Evolutionary conservation across 23 red algal species (phyloP).

Genomic region (Gracilaria domingensis): DNA sequence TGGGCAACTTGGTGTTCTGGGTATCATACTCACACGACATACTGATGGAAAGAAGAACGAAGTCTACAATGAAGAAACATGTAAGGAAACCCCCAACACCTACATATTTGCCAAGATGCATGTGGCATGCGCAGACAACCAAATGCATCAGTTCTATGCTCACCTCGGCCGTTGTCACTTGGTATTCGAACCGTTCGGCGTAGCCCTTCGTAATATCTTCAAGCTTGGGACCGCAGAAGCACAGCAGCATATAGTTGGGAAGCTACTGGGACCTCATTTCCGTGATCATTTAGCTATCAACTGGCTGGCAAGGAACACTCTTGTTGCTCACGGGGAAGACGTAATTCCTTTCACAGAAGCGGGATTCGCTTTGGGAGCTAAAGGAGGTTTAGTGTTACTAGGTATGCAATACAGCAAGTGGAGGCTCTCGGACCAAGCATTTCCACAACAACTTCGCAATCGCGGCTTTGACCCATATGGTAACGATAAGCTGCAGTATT

Average conservation of each 20-base stretch:
- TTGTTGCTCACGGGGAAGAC: conserved; percentile 55
- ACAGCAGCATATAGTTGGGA: conserved; percentile 56
- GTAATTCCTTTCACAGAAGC: conserved; percentile 62
- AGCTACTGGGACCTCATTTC: conserved; percentile 60
- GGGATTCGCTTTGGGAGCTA: conserved; percentile 53
- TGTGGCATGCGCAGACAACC: conserved; percentile 78
- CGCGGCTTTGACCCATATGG: conserved; percentile 65
- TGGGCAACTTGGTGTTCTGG: conserved; percentile 52
- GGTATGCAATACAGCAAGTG: conserved; percentile 45
- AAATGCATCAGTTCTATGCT: conserved; percentile 74
- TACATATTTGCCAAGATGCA: conserved; percentile 80
- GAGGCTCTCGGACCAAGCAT: conserved; percentile 52
- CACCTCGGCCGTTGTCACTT: conserved; percentile 73
- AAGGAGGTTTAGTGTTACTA: conserved; percentile 44
- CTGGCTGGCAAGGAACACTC: conserved; percentile 67
- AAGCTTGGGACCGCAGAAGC: conserved; percentile 31
- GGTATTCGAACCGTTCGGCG: conserved; percentile 62
- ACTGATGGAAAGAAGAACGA: conserved; percentile 25
- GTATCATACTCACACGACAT: conserved; percentile 61
- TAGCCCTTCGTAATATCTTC: conserved; percentile 67
- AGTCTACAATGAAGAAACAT: conserved; percentile 50
- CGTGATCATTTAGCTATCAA: conserved; percentile 74
- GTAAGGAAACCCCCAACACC: conserved; percentile 37
- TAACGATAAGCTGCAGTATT: conserved; percentile 52
- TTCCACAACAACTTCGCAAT: conserved; percentile 48